Base-by-base conservation (phyloP, 495 filamentous ascomycete species). In the Lophium mytilinum region DNA sequence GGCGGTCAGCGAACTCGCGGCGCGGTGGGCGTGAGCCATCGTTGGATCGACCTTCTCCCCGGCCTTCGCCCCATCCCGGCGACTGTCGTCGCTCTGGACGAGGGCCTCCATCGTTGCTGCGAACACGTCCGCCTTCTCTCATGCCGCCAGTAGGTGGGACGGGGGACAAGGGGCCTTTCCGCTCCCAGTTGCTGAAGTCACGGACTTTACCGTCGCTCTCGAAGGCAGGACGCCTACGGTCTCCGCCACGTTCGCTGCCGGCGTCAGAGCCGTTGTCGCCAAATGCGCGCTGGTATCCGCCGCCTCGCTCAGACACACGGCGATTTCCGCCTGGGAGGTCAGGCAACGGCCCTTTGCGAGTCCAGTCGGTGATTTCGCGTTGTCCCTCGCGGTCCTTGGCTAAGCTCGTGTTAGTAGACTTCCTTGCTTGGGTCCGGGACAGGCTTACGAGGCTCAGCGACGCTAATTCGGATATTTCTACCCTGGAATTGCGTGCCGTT, bases 131-230 rank as follows among this genome's bases (percentile, higher is more conserved):
- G 47, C 82, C 83, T 62, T 89, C 87, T 53, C 86, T 76, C 49
- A 75, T 74, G 56, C 64, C 67, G 39, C 77, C 79, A 58, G 84
- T 78, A 37, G 77, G 68, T 34, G 85, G 71, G 18, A 80, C 70
- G 9, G 91, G 88, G 41, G 91, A 87, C 43, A 96, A 79, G 30
- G 94, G 93, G 19, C 93, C 94, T 66, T 90, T 92, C 53, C 93
- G 87, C 71, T 96, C 92, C 93, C 93, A 98, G 73, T 90, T 93
- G 56, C 81, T 78, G 62, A 96, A 87, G 65, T 96, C 89, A 19
- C 91, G 85, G 51, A 86, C 73, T 70, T 90, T 94, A 58, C 88
- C 87, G 67, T 95, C 89, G 57, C 84, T 83, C 59, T 76, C 73
- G 57, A 71, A 73, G 49, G 73, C 72, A 14, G 67, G 66, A 21